Conservation (phyloP, 2,329 filamentous ascomycete species). For the Neofusicoccum laricinum region DNA sequence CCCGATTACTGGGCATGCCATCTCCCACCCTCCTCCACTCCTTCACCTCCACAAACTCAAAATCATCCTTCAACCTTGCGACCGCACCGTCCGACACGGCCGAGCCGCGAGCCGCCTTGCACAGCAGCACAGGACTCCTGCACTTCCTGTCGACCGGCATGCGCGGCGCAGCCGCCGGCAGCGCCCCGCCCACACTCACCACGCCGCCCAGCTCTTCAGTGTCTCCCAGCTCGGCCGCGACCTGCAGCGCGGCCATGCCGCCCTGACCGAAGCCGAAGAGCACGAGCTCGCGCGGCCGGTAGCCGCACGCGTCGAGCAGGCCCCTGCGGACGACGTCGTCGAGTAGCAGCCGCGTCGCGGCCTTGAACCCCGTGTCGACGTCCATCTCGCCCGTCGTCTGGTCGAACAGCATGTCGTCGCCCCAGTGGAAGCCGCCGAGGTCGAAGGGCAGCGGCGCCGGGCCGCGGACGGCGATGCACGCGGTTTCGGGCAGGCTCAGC, state of each 20-base stretch:
- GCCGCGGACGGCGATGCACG: slow-evolving; percentile 71
- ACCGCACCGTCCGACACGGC: slow-evolving; percentile 63
- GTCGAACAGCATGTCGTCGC: slow-evolving; percentile 58
- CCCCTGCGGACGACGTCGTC: slow-evolving; percentile 44
- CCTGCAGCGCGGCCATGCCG: slow-evolving; percentile 52
- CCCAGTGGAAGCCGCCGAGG: slow-evolving; percentile 63
- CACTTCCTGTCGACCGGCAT: slow-evolving; percentile 47
- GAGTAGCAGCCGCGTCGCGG: slow-evolving; percentile 38
- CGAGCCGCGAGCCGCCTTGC: slow-evolving; percentile 49
- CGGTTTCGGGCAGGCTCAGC: slow-evolving; percentile 72
- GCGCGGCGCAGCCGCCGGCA: slow-evolving; percentile 44
- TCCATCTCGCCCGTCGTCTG: slow-evolving; percentile 52
- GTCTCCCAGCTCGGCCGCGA: slow-evolving; percentile 33
- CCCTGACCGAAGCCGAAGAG: slow-evolving; percentile 58
- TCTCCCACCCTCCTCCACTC: slow-evolving; percentile 57
- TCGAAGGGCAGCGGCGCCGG: slow-evolving; percentile 67
- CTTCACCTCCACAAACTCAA: slow-evolving; percentile 46
- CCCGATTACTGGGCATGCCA: slow-evolving; percentile 75
- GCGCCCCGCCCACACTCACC: slow-evolving; percentile 60
- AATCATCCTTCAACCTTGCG: slow-evolving; percentile 63
- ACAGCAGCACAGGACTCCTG: slow-evolving; percentile 63
- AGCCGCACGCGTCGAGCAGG: slow-evolving; percentile 50
- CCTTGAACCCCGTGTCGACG: slow-evolving; percentile 52
- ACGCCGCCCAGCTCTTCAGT: slow-evolving; percentile 54
- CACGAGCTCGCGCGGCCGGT: slow-evolving; percentile 48